A percentile compares a stretch with the other conserved stretches of the same genome.
Evolutionary conservation across 495 filamentous ascomycete species (phyloP).

Genomic region (Hypoxylon lienhwacheense): DNA sequence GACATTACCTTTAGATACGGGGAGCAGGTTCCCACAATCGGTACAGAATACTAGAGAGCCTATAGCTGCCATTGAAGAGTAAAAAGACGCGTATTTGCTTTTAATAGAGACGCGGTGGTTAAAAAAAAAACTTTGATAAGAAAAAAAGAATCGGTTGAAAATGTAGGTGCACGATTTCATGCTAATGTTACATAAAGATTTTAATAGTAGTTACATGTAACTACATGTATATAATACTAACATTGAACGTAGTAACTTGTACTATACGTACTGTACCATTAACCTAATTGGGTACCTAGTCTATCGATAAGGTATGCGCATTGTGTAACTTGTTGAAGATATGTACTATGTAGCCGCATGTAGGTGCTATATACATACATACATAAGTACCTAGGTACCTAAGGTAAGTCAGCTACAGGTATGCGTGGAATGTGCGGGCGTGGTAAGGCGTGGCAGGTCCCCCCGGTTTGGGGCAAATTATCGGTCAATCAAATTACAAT

Average conservation of each 20-base stretch:
- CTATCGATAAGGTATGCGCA: not conserved
- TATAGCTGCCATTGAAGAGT: conserved; percentile 70
- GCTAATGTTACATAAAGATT: too few species aligned
- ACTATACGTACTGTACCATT: too few species aligned
- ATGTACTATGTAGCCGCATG: too few species aligned
- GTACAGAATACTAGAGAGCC: conserved; percentile 92
- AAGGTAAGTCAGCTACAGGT: too few species aligned
- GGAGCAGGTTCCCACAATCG: conserved; percentile 88
- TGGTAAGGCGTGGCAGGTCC: conserved; percentile 15
- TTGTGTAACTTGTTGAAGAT: too few species aligned
- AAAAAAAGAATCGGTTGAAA: too few species aligned
- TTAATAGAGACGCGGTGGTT: not conserved
- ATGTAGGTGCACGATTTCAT: too few species aligned
- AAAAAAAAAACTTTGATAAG: too few species aligned
- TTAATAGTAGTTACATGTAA: too few species aligned
- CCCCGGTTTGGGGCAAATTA: conserved; percentile 12
- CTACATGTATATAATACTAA: too few species aligned
- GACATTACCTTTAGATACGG: conserved; percentile 70
- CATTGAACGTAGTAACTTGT: too few species aligned
- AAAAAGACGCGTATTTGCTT: not conserved
- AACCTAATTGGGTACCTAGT: too few species aligned
- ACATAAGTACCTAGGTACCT: not conserved
- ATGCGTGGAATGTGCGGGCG: not conserved
- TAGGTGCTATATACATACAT: not conserved
- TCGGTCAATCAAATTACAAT: conserved; percentile 26